These are phyloP conservation scores for Lentinula lateritia DNA, from an alignment of 768 basidiomycete genomes.

Conservation along the genomic window DNA sequence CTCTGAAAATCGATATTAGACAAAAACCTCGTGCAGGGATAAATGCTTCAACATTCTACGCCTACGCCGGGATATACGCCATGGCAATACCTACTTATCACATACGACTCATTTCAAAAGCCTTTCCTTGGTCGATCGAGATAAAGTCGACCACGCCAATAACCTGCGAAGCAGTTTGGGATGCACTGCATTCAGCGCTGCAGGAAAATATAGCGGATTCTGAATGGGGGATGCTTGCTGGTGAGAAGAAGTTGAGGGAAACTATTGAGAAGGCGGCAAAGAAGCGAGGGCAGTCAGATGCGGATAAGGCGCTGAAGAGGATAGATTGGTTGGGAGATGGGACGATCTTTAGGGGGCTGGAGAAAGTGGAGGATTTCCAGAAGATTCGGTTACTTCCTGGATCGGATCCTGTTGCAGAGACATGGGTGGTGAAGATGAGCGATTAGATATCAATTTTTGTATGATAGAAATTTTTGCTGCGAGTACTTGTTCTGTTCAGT, in stretches of 20 bases:
- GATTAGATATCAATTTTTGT: neutral
- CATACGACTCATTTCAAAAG: slow-evolving; percentile 51
- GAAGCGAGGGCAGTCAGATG: slow-evolving; percentile 34
- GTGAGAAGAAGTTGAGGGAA: slow-evolving; percentile 37
- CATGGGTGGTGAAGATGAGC: slow-evolving; percentile 53
- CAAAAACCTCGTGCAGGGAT: slow-evolving; percentile 37
- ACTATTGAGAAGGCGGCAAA: slow-evolving; percentile 45
- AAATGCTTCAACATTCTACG: slow-evolving; percentile 33
- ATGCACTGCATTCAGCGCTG: slow-evolving; percentile 41
- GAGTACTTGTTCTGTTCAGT: too few relatives aligned
- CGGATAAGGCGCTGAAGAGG: slow-evolving; percentile 37
- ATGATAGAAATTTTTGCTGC: too few relatives aligned
- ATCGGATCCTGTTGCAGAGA: slow-evolving; percentile 35
- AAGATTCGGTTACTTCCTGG: slow-evolving; percentile 47
- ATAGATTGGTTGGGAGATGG: slow-evolving; percentile 61
- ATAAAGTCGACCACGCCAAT: slow-evolving; percentile 36
- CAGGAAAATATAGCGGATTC: slow-evolving; percentile 55
- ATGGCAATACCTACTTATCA: slow-evolving; percentile 29
- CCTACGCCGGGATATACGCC: slow-evolving; percentile 30
- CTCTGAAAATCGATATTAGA: slow-evolving; percentile 44
- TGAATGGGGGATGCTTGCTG: slow-evolving; percentile 57
- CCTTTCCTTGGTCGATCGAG: slow-evolving; percentile 64
- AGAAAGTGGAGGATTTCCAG: slow-evolving; percentile 51
- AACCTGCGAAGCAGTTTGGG: slow-evolving; percentile 53
- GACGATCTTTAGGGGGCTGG: slow-evolving; percentile 58